phyloP scores from a whole-genome alignment of 148 eudicot genomes.

The Cornus florida region DNA sequence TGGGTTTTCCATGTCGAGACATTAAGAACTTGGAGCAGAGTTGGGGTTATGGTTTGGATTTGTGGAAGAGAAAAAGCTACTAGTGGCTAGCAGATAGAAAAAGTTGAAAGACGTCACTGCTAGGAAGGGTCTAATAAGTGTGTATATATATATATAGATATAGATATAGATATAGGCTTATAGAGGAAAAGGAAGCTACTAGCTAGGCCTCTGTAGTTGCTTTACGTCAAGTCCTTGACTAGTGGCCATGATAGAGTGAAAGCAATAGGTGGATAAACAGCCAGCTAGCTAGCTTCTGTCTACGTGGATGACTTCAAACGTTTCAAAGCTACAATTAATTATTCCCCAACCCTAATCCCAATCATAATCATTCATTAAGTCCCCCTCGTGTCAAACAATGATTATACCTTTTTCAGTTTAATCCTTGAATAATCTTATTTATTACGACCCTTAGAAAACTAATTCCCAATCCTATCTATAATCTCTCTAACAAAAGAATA shows the following conservation, averaged over 20 bases:
- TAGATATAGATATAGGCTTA: neutral
- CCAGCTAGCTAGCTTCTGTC: neutral
- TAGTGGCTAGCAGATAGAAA: neutral
- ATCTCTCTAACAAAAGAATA: too few species aligned
- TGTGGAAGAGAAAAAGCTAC: conserved; percentile 10
- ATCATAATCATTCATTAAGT: neutral
- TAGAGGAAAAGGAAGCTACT: neutral
- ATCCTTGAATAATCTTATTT: neutral
- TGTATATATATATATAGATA: neutral
- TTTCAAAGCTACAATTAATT: too few species aligned
- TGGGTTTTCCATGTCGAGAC: too few species aligned
- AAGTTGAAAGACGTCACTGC: conserved; percentile 19
- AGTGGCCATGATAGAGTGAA: neutral
- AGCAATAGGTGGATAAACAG: neutral
- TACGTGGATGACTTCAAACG: too few species aligned
- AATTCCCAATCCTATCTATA: too few species aligned
- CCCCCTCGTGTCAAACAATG: neutral
- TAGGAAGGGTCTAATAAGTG: neutral
- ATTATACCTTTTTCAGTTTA: neutral
- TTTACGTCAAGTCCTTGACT: conserved; percentile 33
- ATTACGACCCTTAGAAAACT: too few species aligned
- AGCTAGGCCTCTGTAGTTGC: conserved; percentile 8
- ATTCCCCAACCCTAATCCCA: too few species aligned
- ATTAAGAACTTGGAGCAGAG: neutral
- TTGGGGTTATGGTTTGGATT: neutral